Conservation (phyloP, 306 rosid genomes). For the Malus sylvestris region DNA sequence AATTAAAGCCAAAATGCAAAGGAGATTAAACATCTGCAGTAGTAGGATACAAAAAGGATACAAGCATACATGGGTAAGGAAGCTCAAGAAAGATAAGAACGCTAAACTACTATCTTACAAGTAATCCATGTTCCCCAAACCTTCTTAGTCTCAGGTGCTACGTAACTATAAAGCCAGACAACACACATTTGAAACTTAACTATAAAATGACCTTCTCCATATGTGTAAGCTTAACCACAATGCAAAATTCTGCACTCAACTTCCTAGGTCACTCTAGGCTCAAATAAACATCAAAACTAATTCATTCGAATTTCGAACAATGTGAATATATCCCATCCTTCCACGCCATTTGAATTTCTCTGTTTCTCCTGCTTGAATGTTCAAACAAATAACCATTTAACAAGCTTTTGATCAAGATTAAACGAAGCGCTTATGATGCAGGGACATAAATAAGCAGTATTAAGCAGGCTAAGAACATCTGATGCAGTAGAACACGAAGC, state of each 20-base stretch:
- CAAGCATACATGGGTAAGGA: neutral
- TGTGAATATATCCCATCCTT: constrained; percentile 77
- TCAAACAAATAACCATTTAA: neutral
- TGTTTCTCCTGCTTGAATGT: constrained; percentile 44
- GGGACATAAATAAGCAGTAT: neutral
- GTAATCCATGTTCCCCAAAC: neutral
- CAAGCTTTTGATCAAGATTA: neutral
- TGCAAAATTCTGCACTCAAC: neutral
- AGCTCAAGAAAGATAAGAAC: neutral
- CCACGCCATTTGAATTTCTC: constrained; percentile 56
- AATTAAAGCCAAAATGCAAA: too few species aligned
- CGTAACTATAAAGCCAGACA: neutral
- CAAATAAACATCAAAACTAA: neutral
- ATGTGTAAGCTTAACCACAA: neutral
- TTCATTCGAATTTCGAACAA: constrained; percentile 7
- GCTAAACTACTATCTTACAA: neutral
- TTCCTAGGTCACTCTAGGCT: neutral
- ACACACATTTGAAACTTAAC: neutral
- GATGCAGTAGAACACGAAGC: constrained; percentile 66
- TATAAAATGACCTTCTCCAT: neutral
- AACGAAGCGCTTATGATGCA: neutral
- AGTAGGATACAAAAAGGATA: too few species aligned
- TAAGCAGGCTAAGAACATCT: constrained; percentile 62
- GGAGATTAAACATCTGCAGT: too few species aligned
- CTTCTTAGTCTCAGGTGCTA: neutral